Evolutionary conservation across 345 rosid species (phyloP).

Genomic region (Linum lewisii): DNA sequence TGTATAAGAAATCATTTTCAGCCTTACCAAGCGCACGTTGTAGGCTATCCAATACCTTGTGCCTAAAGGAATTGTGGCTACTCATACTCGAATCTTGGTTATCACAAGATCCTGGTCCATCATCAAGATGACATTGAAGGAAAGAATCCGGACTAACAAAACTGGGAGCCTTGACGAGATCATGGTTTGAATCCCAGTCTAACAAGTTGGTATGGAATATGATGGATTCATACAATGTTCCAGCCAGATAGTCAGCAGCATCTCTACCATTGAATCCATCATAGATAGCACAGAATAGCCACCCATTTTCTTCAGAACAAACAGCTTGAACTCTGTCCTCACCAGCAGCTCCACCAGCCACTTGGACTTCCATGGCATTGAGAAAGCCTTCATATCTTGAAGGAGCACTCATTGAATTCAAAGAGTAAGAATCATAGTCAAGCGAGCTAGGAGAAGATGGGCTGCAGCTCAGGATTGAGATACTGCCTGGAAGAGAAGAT

Average conservation of each 20-base stretch:
- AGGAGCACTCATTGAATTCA: conserved; percentile 54
- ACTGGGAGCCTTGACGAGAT: conserved; percentile 14
- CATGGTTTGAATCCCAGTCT: conserved; percentile 46
- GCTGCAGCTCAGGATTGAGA: conserved; percentile 76
- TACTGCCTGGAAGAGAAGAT: conserved; percentile 74
- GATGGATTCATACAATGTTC: conserved; percentile 76
- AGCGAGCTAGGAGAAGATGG: conserved; percentile 51
- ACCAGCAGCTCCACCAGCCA: conserved; percentile 99
- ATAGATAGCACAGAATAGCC: conserved; percentile 83
- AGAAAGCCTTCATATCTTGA: conserved; percentile 61
- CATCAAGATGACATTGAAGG: conserved; percentile 21
- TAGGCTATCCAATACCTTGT: conserved; percentile 67
- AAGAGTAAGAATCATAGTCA: conserved; percentile 51
- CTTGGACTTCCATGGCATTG: conserved; percentile 67
- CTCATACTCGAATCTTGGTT: conserved; percentile 8
- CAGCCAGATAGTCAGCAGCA: conserved; percentile 97
- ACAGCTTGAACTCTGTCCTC: conserved; percentile 98
- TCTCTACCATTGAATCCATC: conserved; percentile 97
- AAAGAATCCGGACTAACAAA: conserved; percentile 17
- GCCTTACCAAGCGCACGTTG: conserved; percentile 69
- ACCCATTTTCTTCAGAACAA: conserved; percentile 92
- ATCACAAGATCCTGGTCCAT: conserved; percentile 9
- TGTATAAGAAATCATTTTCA: conserved; percentile 71
- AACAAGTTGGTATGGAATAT: conserved; percentile 43
- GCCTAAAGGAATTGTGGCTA: conserved; percentile 36